Percentiles rank a stretch among this genome's conserved stretches.
phyloP scores from a whole-genome alignment of 805 yeast genomes.

The Wickerhamiella spandovensis region DNA sequence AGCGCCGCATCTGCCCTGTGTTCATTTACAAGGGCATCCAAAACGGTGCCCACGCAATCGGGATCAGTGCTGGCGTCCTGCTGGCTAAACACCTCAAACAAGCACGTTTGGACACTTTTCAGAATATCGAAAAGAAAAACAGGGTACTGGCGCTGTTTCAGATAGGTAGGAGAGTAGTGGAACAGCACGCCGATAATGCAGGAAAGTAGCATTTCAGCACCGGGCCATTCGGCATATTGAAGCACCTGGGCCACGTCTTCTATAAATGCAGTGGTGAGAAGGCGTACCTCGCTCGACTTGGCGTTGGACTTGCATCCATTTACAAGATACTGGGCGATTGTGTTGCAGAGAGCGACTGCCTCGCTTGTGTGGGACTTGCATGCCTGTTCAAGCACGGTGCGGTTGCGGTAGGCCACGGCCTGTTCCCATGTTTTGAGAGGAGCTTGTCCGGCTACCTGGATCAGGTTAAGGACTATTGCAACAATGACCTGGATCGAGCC shows the following conservation, averaged over 20 bases:
- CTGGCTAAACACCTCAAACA: not conserved
- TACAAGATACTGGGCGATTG: not conserved
- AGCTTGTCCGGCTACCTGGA: conserved; percentile 3
- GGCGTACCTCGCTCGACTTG: not conserved
- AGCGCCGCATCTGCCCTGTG: not conserved
- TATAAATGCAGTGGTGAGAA: not conserved
- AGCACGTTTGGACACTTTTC: conserved; percentile 1
- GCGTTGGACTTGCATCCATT: not conserved
- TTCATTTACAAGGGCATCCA: conserved; percentile 1
- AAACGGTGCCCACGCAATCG: not conserved
- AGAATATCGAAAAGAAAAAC: conserved; percentile 3
- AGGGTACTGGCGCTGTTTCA: not conserved
- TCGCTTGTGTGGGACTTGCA: not conserved
- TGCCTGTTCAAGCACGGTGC: not conserved
- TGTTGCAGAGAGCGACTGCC: not conserved
- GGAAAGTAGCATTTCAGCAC: conserved; percentile 3
- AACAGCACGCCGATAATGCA: conserved; percentile 3
- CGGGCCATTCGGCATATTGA: conserved; percentile 6
- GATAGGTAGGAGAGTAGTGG: not conserved
- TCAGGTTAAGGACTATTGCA: not conserved
- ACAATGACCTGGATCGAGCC: not conserved
- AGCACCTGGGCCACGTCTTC: conserved; percentile 6
- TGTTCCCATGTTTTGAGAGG: conserved; percentile 2
- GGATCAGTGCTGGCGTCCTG: not conserved
- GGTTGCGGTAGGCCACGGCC: conserved; percentile 3